A percentile compares a stretch with the other conserved stretches of the same genome.
These are phyloP conservation scores for Ochetophila trinervis DNA, from an alignment of 306 rosid genomes.

Conservation along the genomic window DNA sequence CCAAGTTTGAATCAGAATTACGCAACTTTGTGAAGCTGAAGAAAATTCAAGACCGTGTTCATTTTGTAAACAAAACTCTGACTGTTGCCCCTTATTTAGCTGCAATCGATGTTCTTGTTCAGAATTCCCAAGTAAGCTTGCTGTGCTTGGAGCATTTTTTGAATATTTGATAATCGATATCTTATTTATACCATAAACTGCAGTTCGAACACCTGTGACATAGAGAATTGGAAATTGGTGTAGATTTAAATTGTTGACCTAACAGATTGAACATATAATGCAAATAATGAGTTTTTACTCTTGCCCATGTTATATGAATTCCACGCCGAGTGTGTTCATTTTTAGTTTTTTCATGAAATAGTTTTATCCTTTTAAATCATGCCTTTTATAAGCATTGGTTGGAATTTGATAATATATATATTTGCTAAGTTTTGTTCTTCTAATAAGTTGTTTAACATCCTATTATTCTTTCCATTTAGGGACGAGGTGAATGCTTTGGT, in stretches of 20 bases:
- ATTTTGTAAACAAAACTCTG: conserved; percentile 85
- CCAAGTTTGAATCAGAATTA: conserved; percentile 64
- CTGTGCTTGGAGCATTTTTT: not conserved
- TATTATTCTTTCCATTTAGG: conserved; percentile 33
- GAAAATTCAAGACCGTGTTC: conserved; percentile 77
- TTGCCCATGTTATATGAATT: too few relatives aligned
- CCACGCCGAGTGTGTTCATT: too few relatives aligned
- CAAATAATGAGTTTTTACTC: not conserved
- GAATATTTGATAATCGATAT: not conserved
- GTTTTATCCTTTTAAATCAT: too few relatives aligned
- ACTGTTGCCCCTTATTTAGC: conserved; percentile 93
- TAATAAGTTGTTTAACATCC: not conserved
- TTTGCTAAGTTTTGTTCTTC: not conserved
- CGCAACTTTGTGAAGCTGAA: conserved; percentile 66
- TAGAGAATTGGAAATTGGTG: conserved; percentile 3
- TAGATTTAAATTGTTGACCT: conserved; percentile 1
- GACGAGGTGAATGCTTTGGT: conserved; percentile 81
- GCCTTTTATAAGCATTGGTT: not conserved
- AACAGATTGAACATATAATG: not conserved
- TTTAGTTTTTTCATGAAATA: too few relatives aligned
- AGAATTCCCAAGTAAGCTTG: conserved; percentile 78
- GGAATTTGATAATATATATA: not conserved
- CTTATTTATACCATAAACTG: not conserved
- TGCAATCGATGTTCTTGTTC: conserved; percentile 94
- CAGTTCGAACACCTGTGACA: not conserved